Conservation (phyloP, 1,284 basidiomycete genomes). For the Microstroma glucosiphilum region DNA sequence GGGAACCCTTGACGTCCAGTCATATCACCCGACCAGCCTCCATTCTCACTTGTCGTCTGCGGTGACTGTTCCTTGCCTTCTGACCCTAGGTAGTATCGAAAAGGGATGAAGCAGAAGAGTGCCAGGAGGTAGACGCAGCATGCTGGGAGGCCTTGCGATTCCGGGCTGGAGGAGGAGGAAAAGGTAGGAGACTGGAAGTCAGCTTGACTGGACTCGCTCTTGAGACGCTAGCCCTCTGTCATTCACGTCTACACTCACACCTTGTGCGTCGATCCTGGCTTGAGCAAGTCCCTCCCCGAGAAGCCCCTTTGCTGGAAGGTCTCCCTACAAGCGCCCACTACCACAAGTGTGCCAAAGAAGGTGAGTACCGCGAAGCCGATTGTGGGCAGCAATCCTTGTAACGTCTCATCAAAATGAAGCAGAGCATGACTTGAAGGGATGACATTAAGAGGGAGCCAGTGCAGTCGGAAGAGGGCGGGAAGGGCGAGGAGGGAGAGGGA, state of each 20-base stretch:
- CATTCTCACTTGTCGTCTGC: constrained; percentile 1
- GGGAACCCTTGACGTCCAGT: constrained; percentile 62
- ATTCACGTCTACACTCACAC: constrained; percentile 9
- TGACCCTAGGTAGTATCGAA: constrained; percentile 29
- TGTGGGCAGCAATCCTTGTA: constrained; percentile 1
- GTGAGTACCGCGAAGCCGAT: neutral
- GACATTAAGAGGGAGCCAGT: too few species aligned
- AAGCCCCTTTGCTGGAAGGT: constrained; percentile 38
- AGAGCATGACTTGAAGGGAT: too few species aligned
- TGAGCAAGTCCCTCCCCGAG: constrained; percentile 43
- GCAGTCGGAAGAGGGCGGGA: too few species aligned
- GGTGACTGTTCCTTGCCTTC: neutral
- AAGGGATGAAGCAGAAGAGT: constrained; percentile 54
- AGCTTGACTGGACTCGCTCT: too few species aligned
- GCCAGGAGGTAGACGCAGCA: constrained; percentile 80
- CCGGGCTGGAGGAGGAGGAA: constrained; percentile 63
- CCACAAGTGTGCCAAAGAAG: neutral
- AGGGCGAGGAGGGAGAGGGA: too few species aligned
- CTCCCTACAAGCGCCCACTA: constrained; percentile 14
- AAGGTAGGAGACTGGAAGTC: neutral
- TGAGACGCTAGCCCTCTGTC: constrained; percentile 8
- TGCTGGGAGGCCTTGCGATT: constrained; percentile 83
- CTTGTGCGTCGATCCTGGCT: constrained; percentile 15
- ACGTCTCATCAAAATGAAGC: neutral
- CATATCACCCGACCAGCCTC: constrained; percentile 26